A percentile compares a stretch with the other conserved stretches of the same genome.
Conservation (phyloP, 495 filamentous ascomycete genomes). For the Tuber magnatum region DNA sequence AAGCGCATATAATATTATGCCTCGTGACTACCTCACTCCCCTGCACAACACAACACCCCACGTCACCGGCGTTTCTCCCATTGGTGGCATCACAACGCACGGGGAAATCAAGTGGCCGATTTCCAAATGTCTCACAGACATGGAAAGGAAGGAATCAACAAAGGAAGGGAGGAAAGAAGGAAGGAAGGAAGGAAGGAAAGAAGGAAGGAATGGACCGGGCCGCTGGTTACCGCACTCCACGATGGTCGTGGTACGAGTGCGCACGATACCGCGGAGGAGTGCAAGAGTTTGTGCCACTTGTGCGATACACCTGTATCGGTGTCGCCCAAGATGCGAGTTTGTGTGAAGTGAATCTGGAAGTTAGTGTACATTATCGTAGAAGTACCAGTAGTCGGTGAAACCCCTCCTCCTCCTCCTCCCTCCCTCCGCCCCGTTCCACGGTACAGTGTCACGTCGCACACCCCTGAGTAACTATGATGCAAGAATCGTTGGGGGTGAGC, state of each 20-base stretch:
- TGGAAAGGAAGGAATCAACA: too few relatives aligned
- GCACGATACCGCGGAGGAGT: neutral
- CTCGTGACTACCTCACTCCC: neutral
- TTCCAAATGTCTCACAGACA: neutral
- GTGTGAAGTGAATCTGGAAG: neutral
- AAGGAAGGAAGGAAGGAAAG: neutral
- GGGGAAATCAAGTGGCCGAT: neutral
- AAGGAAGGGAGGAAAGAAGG: neutral
- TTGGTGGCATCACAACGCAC: neutral
- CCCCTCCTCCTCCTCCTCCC: too few relatives aligned
- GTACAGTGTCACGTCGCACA: too few relatives aligned
- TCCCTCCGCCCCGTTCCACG: too few relatives aligned
- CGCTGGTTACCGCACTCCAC: neutral
- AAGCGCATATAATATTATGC: neutral
- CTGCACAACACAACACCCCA: neutral
- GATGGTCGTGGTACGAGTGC: neutral
- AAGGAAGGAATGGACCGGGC: neutral
- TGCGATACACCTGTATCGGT: neutral
- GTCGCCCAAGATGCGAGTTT: too few relatives aligned
- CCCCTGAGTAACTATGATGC: too few relatives aligned
- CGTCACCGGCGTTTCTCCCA: neutral
- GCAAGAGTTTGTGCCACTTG: neutral
- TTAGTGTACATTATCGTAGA: too few relatives aligned
- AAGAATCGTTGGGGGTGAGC: too few relatives aligned
- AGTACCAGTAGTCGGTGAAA: too few relatives aligned